Evolutionary conservation across 371 early-diverging fungal genomes (phyloP).

Genomic region (Smittium culicis): DNA sequence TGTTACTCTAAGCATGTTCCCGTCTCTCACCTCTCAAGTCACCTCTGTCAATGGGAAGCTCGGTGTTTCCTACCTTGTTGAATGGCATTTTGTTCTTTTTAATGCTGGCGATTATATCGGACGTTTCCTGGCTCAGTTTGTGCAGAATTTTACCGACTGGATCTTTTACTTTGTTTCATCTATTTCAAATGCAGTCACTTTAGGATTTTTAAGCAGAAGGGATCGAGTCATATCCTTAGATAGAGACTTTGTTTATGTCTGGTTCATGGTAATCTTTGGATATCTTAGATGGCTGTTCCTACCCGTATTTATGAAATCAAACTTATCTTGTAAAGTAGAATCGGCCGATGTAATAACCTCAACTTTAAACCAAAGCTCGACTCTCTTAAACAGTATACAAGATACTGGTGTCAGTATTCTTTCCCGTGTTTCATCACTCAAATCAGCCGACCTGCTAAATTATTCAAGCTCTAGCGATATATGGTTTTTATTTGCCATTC

Average conservation of each 20-base stretch:
- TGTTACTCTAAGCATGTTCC: conserved; percentile 58
- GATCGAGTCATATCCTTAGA: background rate
- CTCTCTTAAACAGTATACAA: no score
- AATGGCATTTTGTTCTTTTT: conserved; percentile 57
- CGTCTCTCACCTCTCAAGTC: conserved; percentile 57
- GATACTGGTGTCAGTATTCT: background rate
- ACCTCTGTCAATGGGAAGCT: conserved; percentile 32
- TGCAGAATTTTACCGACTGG: background rate
- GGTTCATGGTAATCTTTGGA: background rate
- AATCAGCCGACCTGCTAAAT: background rate
- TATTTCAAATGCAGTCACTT: background rate
- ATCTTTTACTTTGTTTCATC: background rate
- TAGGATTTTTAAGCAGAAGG: background rate
- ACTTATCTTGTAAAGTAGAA: background rate
- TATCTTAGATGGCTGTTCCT: conserved; percentile 4
- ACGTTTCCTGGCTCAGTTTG: background rate
- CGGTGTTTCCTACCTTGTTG: conserved; percentile 39
- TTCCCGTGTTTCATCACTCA: background rate
- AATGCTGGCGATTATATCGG: conserved; percentile 68
- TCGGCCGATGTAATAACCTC: background rate
- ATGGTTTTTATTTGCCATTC: background rate
- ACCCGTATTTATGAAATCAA: background rate
- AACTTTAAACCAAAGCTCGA: background rate
- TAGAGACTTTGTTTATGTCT: background rate
- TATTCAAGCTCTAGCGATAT: background rate